phyloP scores from a whole-genome alignment of 129 eudicot species.

The Tanacetum coccineum region DNA sequence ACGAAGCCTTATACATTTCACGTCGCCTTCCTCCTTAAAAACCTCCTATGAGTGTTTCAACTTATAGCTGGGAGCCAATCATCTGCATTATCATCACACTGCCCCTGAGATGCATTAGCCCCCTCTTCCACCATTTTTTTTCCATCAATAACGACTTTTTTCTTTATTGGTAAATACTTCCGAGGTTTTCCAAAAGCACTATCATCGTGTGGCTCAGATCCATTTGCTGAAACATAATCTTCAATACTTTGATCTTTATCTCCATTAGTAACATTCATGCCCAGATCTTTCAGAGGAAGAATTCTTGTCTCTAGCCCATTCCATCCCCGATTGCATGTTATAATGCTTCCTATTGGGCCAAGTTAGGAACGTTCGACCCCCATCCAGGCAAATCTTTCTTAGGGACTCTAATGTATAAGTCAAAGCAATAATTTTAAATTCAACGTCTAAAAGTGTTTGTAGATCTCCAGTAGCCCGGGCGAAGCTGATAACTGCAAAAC shows the following conservation, averaged over 20 bases:
- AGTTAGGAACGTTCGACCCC: too few species aligned
- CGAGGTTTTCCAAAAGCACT: slow-evolving; percentile 30
- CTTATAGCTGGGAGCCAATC: too few species aligned
- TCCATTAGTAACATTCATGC: too few species aligned
- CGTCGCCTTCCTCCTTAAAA: slow-evolving; percentile 85
- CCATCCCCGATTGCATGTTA: slow-evolving; percentile 53
- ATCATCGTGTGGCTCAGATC: slow-evolving; percentile 39
- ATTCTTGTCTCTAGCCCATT: slow-evolving; percentile 57
- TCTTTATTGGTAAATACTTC: too few species aligned
- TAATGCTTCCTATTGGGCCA: slow-evolving; percentile 90
- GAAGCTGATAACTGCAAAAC: too few species aligned
- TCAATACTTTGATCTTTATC: slow-evolving; percentile 28
- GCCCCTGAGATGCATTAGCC: slow-evolving; percentile 87
- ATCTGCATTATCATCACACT: too few species aligned
- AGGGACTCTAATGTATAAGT: too few species aligned
- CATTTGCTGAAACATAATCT: slow-evolving; percentile 46
- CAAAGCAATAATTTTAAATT: too few species aligned
- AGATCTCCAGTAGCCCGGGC: too few species aligned
- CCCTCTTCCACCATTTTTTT: slow-evolving; percentile 85
- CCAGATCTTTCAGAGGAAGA: slow-evolving; percentile 73
- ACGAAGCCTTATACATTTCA: slow-evolving; percentile 49
- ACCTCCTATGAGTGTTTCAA: slow-evolving; percentile 89
- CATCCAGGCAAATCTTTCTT: too few species aligned
- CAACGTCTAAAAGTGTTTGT: too few species aligned
- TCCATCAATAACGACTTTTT: slow-evolving; percentile 64